phyloP scores from a whole-genome alignment of 108 stramenopile species.

The Cyclostephanos invisitatus region DNA sequence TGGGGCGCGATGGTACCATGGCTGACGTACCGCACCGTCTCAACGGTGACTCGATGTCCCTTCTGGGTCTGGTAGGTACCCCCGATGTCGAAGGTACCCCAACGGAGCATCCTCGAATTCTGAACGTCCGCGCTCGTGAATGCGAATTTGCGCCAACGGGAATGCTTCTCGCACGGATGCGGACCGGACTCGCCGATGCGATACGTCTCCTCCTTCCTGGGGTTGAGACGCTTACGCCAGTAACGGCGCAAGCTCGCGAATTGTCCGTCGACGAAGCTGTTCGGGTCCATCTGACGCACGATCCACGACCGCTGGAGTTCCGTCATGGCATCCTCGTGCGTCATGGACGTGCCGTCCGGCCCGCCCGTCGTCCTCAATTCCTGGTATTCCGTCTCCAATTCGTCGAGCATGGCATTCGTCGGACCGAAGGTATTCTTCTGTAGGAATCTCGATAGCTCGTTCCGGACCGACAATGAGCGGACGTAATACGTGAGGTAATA shows the following conservation, averaged over 20 bases:
- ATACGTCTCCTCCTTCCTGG: conserved; percentile 28
- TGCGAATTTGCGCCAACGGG: conserved; percentile 45
- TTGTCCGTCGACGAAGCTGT: conserved; percentile 26
- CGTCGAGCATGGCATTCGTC: conserved; percentile 17
- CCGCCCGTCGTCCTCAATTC: background rate
- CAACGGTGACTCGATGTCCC: conserved; percentile 27
- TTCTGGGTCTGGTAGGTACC: conserved; percentile 26
- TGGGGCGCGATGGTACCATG: background rate
- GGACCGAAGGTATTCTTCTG: conserved; percentile 58
- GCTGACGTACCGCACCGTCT: conserved; percentile 24
- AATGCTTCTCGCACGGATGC: conserved; percentile 31
- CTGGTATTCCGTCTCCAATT: conserved; percentile 19
- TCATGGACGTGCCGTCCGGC: background rate
- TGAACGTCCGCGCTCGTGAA: conserved; percentile 45
- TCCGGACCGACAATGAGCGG: too few species aligned
- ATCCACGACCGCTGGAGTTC: conserved; percentile 29
- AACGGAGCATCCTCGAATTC: conserved; percentile 35
- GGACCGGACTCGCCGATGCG: conserved; percentile 47
- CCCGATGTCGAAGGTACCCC: conserved; percentile 31
- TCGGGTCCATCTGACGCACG: conserved; percentile 34
- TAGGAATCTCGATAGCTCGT: conserved; percentile 46
- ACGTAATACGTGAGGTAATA: conserved; percentile 38
- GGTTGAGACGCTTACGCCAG: conserved; percentile 46
- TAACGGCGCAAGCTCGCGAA: conserved; percentile 36
- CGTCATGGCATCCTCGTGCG: conserved; percentile 14